Percentiles rank a stretch among this genome's conserved stretches.
Conservation (phyloP, 768 basidiomycete genomes). For the Rhizopogon rudus region DNA sequence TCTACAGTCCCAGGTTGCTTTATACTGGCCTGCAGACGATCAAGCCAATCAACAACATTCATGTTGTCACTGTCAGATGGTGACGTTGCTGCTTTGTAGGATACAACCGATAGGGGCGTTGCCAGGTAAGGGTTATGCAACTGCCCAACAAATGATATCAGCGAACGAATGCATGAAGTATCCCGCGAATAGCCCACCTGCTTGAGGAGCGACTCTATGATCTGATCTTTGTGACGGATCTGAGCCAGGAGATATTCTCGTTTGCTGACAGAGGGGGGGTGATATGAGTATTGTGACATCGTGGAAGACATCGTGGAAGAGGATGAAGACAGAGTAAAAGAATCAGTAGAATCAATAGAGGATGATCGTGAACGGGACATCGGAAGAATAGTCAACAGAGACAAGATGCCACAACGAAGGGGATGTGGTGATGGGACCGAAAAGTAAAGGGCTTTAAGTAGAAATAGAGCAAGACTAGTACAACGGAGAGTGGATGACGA, state of each 20-base stretch:
- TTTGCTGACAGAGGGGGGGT: conserved; percentile 49
- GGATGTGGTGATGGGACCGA: neutral
- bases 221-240: conserved; percentile 81
- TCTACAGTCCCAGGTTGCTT: conserved; percentile 33
- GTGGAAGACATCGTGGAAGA: conserved; percentile 35
- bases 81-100: conserved; percentile 73
- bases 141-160: conserved; percentile 28
- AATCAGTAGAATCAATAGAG: conserved; percentile 20
- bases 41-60: conserved; percentile 71
- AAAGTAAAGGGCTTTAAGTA: neutral
- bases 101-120: conserved; percentile 73
- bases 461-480: neutral
- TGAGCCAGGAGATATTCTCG: conserved; percentile 83
- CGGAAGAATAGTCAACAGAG: neutral
- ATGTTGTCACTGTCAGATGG: conserved; percentile 67
- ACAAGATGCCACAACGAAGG: neutral
- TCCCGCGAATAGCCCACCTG: conserved; percentile 42
- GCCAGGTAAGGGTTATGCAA: conserved; percentile 79
- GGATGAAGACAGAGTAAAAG: conserved; percentile 25
- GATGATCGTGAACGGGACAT: conserved; percentile 14
- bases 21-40: conserved; percentile 59
- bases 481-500: neutral
- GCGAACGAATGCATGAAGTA: neutral
- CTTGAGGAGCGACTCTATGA: conserved; percentile 81
- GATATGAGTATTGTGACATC: conserved; percentile 17